Evolutionary conservation across 257 asterid genomes (phyloP).

Genomic region (Gentiana macrophylla): DNA sequence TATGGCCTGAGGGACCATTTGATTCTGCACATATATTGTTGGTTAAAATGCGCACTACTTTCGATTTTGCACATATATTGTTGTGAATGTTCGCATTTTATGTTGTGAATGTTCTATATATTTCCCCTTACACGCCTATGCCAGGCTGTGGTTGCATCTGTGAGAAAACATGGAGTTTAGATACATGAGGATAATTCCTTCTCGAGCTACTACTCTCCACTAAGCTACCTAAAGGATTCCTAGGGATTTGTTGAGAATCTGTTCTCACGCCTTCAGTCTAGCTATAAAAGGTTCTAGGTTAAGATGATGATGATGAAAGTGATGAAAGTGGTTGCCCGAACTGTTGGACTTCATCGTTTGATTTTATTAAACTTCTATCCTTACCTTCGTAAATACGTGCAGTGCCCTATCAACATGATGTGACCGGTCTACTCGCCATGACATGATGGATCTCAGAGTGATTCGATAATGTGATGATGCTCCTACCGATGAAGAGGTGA

Average conservation of each 20-base stretch:
- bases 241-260: conserved; percentile 91
- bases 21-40: no score
- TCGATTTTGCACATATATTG: no score
- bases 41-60: no score
- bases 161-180: no score
- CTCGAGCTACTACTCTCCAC: conserved; percentile 71
- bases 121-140: no score
- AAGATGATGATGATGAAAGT: conserved; percentile 77
- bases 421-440: conserved; percentile 83
- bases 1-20: no score
- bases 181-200: no score
- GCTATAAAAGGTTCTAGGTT: conserved; percentile 79
- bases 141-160: no score
- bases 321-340: conserved; percentile 78
- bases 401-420: conserved; percentile 94
- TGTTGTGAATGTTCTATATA: no score
- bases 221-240: conserved; percentile 86
- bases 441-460: conserved; percentile 46
- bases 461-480: conserved; percentile 23
- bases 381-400: conserved; percentile 67
- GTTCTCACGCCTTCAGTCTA: conserved; percentile 65
- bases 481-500: conserved; percentile 21
- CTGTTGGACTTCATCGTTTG: conserved; percentile 79
- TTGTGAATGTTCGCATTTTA: no score
- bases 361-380: conserved; percentile 63